Conservation (phyloP, 2,329 filamentous ascomycete genomes). For the Plenodomus lindquistii region DNA sequence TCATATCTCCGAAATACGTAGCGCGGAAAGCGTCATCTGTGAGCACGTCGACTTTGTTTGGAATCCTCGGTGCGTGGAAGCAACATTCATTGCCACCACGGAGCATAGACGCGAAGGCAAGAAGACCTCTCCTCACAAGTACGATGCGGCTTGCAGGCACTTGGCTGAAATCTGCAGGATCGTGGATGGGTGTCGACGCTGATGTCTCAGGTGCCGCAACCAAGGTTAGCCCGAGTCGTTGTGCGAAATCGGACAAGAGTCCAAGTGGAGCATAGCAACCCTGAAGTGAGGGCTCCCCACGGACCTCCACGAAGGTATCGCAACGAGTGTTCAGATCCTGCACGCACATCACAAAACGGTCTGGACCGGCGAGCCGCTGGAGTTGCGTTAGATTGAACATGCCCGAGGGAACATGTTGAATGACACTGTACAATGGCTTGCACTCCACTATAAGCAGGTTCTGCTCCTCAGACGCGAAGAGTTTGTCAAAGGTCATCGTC, state of each 20-base stretch:
- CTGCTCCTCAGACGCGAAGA: neutral
- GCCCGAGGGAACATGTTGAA: slow-evolving; percentile 17
- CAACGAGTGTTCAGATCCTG: slow-evolving; percentile 7
- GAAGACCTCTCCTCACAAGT: slow-evolving; percentile 13
- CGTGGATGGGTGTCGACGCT: neutral
- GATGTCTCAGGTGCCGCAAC: neutral
- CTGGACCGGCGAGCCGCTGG: slow-evolving; percentile 10
- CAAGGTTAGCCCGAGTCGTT: slow-evolving; percentile 6
- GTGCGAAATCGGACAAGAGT: slow-evolving; percentile 8
- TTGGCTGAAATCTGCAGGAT: slow-evolving; percentile 25
- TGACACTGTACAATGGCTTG: slow-evolving; percentile 7
- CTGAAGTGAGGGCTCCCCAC: slow-evolving; percentile 18
- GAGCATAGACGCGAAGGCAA: slow-evolving; percentile 17
- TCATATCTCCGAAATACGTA: slow-evolving; percentile 22
- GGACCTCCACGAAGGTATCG: slow-evolving; percentile 21
- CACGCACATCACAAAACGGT: slow-evolving; percentile 2
- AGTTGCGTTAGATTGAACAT: slow-evolving; percentile 26
- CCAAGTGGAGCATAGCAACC: slow-evolving; percentile 16
- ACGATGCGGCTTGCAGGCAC: slow-evolving; percentile 8
- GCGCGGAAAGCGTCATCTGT: slow-evolving; percentile 5
- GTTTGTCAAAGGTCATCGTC: slow-evolving; percentile 2
- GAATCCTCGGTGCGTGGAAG: slow-evolving; percentile 7
- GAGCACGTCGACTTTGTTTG: neutral
- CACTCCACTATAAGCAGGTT: neutral
- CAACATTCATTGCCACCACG: slow-evolving; percentile 14